Conservation (phyloP, 2,329 filamentous ascomycete genomes). For the Cytospora paraplurivora region DNA sequence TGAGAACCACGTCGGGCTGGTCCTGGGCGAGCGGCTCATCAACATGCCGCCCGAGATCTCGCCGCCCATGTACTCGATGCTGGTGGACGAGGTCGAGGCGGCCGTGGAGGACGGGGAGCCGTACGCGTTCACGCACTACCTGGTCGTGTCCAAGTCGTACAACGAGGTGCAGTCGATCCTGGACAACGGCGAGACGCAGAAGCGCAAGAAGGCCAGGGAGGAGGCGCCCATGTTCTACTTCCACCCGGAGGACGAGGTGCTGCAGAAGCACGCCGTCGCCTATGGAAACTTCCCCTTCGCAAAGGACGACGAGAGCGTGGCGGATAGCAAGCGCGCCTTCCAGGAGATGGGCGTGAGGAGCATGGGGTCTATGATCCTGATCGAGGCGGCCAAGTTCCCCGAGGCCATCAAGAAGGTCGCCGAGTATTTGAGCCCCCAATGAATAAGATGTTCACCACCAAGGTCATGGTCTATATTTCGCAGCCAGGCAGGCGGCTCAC, state of each 20-base stretch:
- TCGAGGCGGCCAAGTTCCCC: conserved; percentile 78
- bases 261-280: conserved; percentile 74
- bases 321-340: conserved; percentile 92
- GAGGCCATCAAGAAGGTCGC: conserved; percentile 73
- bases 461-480: neutral
- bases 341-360: conserved; percentile 89
- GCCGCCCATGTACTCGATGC: conserved; percentile 93
- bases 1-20: conserved; percentile 71
- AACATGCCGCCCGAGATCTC: conserved; percentile 95
- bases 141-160: conserved; percentile 92
- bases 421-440: conserved; percentile 68
- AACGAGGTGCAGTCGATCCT: conserved; percentile 81
- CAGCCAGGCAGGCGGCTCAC: no score
- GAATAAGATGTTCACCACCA: conserved; percentile 29
- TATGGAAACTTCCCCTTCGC: conserved; percentile 75
- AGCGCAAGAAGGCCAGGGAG: conserved; percentile 65
- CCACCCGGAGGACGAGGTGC: conserved; percentile 91
- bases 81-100: conserved; percentile 85
- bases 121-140: conserved; percentile 90
- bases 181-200: conserved; percentile 64
- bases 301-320: conserved; percentile 76
- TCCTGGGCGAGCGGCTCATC: conserved; percentile 91
- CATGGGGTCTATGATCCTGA: conserved; percentile 80
- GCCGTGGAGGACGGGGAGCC: conserved; percentile 89
- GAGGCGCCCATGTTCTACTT: conserved; percentile 77